Percentiles rank a stretch among this genome's conserved stretches.
These are phyloP conservation scores for Huntiella abstrusa DNA, from an alignment of 2,329 filamentous ascomycete species.

Conservation along the genomic window DNA sequence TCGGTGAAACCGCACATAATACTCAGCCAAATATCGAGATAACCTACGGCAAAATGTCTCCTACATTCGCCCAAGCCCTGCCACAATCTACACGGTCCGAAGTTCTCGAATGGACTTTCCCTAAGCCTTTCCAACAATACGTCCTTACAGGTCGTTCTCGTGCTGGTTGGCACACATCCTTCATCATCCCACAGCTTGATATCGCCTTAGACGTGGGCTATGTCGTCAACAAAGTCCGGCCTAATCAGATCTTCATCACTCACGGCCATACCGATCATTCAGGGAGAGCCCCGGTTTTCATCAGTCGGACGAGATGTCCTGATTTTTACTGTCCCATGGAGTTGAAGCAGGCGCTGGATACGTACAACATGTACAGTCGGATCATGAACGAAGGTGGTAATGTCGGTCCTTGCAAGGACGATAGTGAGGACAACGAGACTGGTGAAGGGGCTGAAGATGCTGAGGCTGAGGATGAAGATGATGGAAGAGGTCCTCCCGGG, in stretches of 20 bases:
- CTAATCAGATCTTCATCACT: slow-evolving; percentile 31
- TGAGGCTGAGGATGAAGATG: slow-evolving; percentile 12
- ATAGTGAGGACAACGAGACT: neutral
- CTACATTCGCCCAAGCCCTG: slow-evolving; percentile 24
- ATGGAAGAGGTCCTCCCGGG: slow-evolving; percentile 10
- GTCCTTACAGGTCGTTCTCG: slow-evolving; percentile 28
- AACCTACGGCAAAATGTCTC: slow-evolving; percentile 3
- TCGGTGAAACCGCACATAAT: neutral
- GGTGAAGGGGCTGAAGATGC: neutral
- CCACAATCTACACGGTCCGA: slow-evolving; percentile 25
- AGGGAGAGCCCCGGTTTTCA: slow-evolving; percentile 24
- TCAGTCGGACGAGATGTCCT: slow-evolving; percentile 25
- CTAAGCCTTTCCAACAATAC: slow-evolving; percentile 23
- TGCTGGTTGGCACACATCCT: slow-evolving; percentile 33
- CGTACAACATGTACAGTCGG: slow-evolving; percentile 22
- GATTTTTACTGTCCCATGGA: slow-evolving; percentile 26
- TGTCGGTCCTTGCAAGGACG: slow-evolving; percentile 14
- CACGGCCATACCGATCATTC: slow-evolving; percentile 31
- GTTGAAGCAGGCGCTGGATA: slow-evolving; percentile 22
- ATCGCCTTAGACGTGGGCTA: slow-evolving; percentile 30
- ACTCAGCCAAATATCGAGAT: neutral
- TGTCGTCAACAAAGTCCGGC: slow-evolving; percentile 25
- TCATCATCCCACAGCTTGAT: slow-evolving; percentile 30
- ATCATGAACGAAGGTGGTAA: slow-evolving; percentile 25
- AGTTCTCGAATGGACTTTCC: slow-evolving; percentile 28